Conservation (phyloP, 2,329 filamentous ascomycete species). For the Alternaria sp. region DNA sequence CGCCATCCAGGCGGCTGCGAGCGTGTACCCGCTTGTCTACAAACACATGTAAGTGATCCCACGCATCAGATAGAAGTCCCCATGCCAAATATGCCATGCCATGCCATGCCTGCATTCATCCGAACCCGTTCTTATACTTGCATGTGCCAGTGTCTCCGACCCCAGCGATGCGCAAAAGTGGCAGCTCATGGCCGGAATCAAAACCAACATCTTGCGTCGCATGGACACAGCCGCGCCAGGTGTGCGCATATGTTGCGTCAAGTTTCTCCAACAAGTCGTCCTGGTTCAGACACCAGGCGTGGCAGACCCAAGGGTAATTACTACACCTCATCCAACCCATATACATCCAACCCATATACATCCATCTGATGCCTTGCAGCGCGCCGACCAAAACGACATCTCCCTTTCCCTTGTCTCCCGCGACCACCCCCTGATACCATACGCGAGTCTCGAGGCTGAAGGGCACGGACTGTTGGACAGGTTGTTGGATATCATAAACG, state of each 20-base stretch:
- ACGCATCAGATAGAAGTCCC: slow-evolving; percentile 33
- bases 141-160: slow-evolving; percentile 76
- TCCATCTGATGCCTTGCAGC: slow-evolving; percentile 58
- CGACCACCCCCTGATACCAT: slow-evolving; percentile 81
- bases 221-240: slow-evolving; percentile 83
- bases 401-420: slow-evolving; percentile 85
- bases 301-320: slow-evolving; percentile 81
- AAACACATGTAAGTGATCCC: slow-evolving; percentile 84
- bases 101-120: slow-evolving; percentile 23
- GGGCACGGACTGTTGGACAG: slow-evolving; percentile 89
- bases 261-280: slow-evolving; percentile 93
- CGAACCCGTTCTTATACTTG: slow-evolving; percentile 46
- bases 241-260: slow-evolving; percentile 92
- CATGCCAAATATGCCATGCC: slow-evolving; percentile 24
- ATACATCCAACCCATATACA: slow-evolving; percentile 11
- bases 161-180: slow-evolving; percentile 82
- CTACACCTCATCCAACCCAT: slow-evolving; percentile 9
- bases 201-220: slow-evolving; percentile 83
- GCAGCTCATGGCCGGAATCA: slow-evolving; percentile 88
- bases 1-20: slow-evolving; percentile 86
- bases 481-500: slow-evolving; percentile 83
- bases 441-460: slow-evolving; percentile 87
- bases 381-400: slow-evolving; percentile 79
- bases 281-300: slow-evolving; percentile 88
- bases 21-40: slow-evolving; percentile 91